Evolutionary conservation across 495 filamentous ascomycete genomes (phyloP), one percentile per base, ranked within the genome.

Genomic region (Talaromyces liani): DNA sequence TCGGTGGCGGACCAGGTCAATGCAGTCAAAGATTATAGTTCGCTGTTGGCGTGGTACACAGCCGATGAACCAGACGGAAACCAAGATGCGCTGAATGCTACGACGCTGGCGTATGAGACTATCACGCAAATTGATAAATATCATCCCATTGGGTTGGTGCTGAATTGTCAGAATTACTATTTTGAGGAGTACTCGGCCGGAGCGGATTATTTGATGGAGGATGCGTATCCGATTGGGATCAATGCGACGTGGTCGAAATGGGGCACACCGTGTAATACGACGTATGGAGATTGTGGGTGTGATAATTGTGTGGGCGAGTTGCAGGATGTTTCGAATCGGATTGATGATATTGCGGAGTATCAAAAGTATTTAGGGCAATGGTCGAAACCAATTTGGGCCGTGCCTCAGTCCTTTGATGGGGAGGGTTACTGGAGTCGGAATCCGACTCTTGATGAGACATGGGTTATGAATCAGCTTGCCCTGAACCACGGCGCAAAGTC

Each of bases 81-180:
- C 73, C 74, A 80, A 63, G 80, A 86, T 64, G 75, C 85, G 9
- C 81, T 87, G 41, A 71, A 81, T 58, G 69, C 72, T 4, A 72
- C 78, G 12, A 33, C 31, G 3, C 58, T 66, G 16, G 66, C 71
- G 1, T 77, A 78, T 60, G 65, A 74, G 6, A 70, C 79, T 0
- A 78, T 89, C 63, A 77, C 77, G 53, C 61, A 63, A 0, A 67
- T 86, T 1, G 87, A 90, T 70, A 85, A 85, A 0, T 88, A 88
- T 69, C 87, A 88, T 70, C 87, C 87, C 0, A 79, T 87, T 4
- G 79, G 79, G 3, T 72, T 88, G 4, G 82, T 82, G 0, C 79
- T 89, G 14, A 89, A 88, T 71, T 90, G 87, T 77, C 76, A 82
- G 36, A 85, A 88, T 67, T 89, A 85, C 72, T 79, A 85, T 70